Conservation (phyloP, 352 stramenopile species). For the Globisporangium irregulare region DNA sequence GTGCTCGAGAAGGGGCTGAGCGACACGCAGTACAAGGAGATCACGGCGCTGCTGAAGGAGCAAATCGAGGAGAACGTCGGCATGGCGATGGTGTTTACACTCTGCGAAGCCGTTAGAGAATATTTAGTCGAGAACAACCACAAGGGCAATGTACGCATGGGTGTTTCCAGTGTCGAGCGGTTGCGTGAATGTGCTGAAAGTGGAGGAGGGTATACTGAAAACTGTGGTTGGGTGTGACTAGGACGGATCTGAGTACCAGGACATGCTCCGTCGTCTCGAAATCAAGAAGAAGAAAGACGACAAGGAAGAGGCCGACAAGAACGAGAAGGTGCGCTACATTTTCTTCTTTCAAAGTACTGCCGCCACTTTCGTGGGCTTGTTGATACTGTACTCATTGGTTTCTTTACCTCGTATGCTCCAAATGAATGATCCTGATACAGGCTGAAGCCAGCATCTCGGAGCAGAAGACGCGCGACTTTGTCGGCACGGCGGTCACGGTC, state of each 20-base stretch:
- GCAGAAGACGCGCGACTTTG: conserved; percentile 18
- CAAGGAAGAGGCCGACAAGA: conserved; percentile 48
- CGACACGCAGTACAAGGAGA: conserved; percentile 77
- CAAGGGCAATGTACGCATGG: conserved; percentile 65
- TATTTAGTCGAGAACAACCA: conserved; percentile 89
- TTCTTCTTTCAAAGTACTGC: too few species aligned
- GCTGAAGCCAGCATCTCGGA: conserved; percentile 9
- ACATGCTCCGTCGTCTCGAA: conserved; percentile 85
- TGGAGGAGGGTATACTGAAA: background rate
- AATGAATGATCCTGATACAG: background rate
- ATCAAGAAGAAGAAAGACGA: conserved; percentile 80
- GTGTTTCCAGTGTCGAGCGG: background rate
- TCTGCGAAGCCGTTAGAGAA: conserved; percentile 79
- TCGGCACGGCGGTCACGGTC: conserved; percentile 72
- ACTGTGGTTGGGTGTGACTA: conserved; percentile 19
- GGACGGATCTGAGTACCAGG: conserved; percentile 86
- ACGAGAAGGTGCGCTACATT: conserved; percentile 28
- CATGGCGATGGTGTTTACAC: conserved; percentile 87
- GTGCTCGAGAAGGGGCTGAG: conserved; percentile 76
- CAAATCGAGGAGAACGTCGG: conserved; percentile 80
- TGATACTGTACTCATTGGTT: conserved; percentile 1
- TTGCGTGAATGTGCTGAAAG: background rate
- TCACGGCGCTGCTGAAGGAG: conserved; percentile 55
- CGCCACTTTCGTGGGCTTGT: background rate
- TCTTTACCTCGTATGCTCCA: background rate